Conservation (phyloP, 805 yeast genomes). For the Yarrowia yakushimensis region DNA sequence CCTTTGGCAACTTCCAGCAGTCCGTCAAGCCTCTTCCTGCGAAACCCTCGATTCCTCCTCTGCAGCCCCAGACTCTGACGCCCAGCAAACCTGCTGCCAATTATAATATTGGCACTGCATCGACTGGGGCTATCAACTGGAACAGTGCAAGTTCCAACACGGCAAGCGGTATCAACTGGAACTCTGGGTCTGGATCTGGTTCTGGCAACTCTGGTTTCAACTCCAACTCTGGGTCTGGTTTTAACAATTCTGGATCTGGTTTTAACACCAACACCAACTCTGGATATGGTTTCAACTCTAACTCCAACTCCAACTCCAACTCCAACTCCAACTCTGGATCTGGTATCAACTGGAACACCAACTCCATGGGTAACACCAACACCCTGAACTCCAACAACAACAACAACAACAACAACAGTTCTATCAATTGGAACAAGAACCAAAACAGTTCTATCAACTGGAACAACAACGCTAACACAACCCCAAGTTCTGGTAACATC, state of each 20-base stretch:
- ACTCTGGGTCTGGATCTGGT: no score
- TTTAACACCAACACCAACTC: not conserved
- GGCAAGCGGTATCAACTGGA: not conserved
- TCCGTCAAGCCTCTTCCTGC: not conserved
- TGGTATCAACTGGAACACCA: not conserved
- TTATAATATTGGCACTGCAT: not conserved
- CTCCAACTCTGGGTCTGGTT: not conserved
- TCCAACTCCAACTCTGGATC: not conserved
- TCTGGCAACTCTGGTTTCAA: not conserved
- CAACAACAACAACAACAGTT: not conserved
- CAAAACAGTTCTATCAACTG: not conserved
- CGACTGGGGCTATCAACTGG: not conserved
- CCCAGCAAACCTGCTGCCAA: constrained; percentile 3
- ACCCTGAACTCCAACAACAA: not conserved
- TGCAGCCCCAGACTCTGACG: not conserved
- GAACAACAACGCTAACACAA: not conserved
- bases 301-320: not conserved
- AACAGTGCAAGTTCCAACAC: not conserved
- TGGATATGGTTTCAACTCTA: no score
- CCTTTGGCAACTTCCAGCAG: not conserved
- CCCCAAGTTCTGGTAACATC: not conserved
- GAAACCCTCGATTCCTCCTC: not conserved
- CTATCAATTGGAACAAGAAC: not conserved
- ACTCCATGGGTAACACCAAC: not conserved
- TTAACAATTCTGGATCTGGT: constrained; percentile 1